Evolutionary conservation across 208 protist species (phyloP).

Genomic region (Wallacemonas sp.): DNA sequence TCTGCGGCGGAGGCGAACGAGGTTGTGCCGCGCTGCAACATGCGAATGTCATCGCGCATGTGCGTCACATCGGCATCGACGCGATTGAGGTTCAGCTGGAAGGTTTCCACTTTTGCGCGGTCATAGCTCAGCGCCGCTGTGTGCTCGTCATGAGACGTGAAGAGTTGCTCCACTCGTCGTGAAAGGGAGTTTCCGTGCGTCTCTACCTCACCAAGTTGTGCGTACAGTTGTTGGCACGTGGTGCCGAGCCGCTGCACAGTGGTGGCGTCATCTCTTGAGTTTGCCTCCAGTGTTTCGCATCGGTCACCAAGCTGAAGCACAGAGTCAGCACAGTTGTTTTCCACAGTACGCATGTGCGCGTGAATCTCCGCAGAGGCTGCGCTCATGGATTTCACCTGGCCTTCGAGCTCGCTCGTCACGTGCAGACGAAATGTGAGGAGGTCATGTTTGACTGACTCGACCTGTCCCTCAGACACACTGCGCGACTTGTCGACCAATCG

Average conservation of each 20-base stretch:
- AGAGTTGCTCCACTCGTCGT: neutral
- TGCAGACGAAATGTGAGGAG: slow-evolving; percentile 10
- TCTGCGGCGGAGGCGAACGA: neutral
- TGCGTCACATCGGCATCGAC: neutral
- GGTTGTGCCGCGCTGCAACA: neutral
- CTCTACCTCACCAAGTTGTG: neutral
- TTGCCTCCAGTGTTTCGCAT: neutral
- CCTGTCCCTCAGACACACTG: slow-evolving; percentile 3
- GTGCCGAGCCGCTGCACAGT: neutral
- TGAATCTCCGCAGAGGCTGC: neutral
- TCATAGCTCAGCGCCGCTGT: neutral
- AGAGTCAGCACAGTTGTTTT: slow-evolving; percentile 9
- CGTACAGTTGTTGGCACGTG: neutral
- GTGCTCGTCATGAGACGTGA: neutral
- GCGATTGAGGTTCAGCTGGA: neutral
- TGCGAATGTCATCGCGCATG: neutral
- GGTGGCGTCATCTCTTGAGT: neutral
- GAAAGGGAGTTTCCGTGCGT: neutral
- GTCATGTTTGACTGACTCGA: slow-evolving; percentile 11
- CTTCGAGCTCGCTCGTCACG: slow-evolving; percentile 2
- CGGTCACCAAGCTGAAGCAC: neutral
- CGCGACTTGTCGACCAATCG: slow-evolving; percentile 9
- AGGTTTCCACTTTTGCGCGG: neutral
- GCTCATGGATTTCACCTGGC: neutral
- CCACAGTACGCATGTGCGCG: neutral